Evolutionary conservation across 129 eudicot species (phyloP).

Genomic region (Artemisia argyi): DNA sequence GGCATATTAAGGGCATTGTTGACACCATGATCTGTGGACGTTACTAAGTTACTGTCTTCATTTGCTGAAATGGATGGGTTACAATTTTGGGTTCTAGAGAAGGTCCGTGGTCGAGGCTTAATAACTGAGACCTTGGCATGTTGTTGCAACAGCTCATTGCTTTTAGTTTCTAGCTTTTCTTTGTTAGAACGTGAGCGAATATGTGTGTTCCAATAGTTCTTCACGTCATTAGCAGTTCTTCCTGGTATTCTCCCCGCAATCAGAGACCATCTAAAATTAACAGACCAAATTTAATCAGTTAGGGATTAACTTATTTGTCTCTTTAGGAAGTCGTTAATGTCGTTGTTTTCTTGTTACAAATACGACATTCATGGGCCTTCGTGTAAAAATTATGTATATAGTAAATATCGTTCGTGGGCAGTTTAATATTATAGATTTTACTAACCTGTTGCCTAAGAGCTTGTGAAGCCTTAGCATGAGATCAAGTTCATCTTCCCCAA

Average conservation of each 20-base stretch:
- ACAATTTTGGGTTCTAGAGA: slow-evolving; percentile 26
- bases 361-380: background rate
- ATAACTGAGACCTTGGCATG: slow-evolving; percentile 5
- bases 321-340: background rate
- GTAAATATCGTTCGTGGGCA: background rate
- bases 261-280: slow-evolving; percentile 48
- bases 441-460: slow-evolving; percentile 40
- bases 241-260: slow-evolving; percentile 75
- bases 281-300: background rate
- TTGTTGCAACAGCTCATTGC: slow-evolving; percentile 11
- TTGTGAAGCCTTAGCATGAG: slow-evolving; percentile 42
- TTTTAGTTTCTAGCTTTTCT: background rate
- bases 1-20: background rate
- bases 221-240: slow-evolving; percentile 64
- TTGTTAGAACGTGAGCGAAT: slow-evolving; percentile 13
- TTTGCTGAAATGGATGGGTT: background rate
- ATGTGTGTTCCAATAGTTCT: slow-evolving; percentile 61
- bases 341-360: background rate
- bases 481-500: slow-evolving; percentile 23
- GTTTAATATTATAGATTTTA: background rate
- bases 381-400: background rate
- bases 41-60: background rate
- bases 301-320: background rate
- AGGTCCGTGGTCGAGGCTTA: slow-evolving; percentile 46
- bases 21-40: background rate